Evolutionary conservation across 2,329 filamentous ascomycete genomes (phyloP), one percentile per base, ranked within the genome.

Genomic region (Penicillium hordei): DNA sequence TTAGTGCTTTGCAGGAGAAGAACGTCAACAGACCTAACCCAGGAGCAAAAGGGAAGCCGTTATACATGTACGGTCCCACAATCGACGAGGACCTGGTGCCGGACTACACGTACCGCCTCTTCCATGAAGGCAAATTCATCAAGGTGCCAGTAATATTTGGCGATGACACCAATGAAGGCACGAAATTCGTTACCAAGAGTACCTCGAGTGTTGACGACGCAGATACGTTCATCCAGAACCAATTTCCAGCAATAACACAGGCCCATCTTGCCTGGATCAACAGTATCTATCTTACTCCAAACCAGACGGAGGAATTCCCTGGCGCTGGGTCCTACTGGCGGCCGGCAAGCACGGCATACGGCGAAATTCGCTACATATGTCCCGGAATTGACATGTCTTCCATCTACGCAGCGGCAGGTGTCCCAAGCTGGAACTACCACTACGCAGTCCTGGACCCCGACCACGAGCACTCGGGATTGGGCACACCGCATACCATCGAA

Each of bases 401-500:
- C 9, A 71, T 75, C 1, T 76, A 76, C 45, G 72, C 74, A 3
- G 63, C 68, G 27, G 65, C 68, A 36, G 65, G 66, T 29, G 40
- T 34, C 27, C 69, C 19, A 1, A 83, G 81, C 25, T 93, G 84
- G 82, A 87, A 85, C 68, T 93, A 93, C 70, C 83, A 83, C 42
- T 90, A 86, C 75, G 83, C 87, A 55, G 89, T 91, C 4, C 75
- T 84, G 42, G 88, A 90, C 60, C 80, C 83, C 0, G 65, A 67
- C 0, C 76, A 84, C 46, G 74, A 83, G 23, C 76, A 75, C 0
- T 67, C 74, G 2, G 88, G 89, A 1, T 68, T 81, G 1, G 89
- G 89, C 0, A 87, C 89, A 0, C 81, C 83, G 7, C 89, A 93
- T 65, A 88, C 85, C 0, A 80, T 85, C 9, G 89, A 93, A 68